Evolutionary conservation across 371 early-diverging fungal genomes (phyloP).

Genomic region (Mortierella sp.): DNA sequence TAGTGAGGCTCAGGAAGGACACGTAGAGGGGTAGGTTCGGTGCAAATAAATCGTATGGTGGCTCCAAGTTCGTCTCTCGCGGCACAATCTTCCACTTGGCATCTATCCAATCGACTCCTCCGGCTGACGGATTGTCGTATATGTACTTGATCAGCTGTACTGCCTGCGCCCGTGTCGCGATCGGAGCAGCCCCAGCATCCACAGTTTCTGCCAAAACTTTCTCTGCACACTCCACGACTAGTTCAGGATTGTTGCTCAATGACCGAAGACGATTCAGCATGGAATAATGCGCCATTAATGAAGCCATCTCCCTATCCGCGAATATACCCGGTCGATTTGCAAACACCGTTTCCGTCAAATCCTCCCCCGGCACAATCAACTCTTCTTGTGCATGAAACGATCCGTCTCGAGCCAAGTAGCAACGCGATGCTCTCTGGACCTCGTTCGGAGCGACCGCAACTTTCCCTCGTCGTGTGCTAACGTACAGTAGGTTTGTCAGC

Average conservation of each 20-base stretch:
- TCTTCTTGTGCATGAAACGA: not conserved
- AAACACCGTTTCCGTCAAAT: too few species aligned
- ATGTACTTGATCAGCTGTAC: conserved; percentile 14
- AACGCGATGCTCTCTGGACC: too few species aligned
- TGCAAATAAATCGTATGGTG: not conserved
- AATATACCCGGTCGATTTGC: conserved; percentile 11
- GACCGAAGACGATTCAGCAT: too few species aligned
- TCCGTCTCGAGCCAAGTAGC: conserved; percentile 17
- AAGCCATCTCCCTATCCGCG: not conserved
- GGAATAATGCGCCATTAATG: too few species aligned
- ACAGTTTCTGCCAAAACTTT: conserved; percentile 6
- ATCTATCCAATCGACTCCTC: conserved; percentile 20
- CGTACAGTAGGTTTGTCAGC: not conserved
- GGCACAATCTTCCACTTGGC: conserved; percentile 35
- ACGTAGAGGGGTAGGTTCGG: conserved; percentile 13
- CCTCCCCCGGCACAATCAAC: not conserved
- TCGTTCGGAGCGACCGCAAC: not conserved
- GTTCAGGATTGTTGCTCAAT: not conserved
- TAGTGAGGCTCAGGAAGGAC: conserved; percentile 16
- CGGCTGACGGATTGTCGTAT: not conserved
- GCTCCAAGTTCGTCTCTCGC: not conserved
- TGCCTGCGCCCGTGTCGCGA: not conserved
- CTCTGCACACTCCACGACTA: conserved; percentile 27
- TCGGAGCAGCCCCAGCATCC: not conserved
- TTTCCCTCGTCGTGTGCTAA: not conserved